Base-by-base conservation (phyloP, 83 land plant genomes). In the Picea abies region DNA sequence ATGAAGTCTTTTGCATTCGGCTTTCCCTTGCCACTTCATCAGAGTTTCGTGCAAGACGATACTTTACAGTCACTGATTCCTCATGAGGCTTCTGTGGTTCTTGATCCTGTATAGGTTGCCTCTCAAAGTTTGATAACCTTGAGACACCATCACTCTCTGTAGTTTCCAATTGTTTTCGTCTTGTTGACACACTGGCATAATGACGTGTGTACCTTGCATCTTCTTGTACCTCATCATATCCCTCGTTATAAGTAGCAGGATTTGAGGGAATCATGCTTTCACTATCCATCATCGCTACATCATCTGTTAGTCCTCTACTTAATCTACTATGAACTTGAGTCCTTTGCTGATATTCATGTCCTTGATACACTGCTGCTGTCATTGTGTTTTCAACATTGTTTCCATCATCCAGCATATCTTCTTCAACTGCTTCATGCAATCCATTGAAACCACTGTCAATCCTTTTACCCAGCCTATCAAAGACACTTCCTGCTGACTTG, bases 401-500 rank as follows among this genome's bases (percentile, higher is more conserved):
- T 22, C 83, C 91, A 80, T 84, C 82, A 25, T 87, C 90, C 11
- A 78, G 64, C 5, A 41, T 79, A 64, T 69, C 35, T 82, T 80
- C 85, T 69, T 75, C 63, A 39, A 5, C 37, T 8, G 11, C 41
- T 60, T 60, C 63, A 78, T 78, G 37, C 14, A 78, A 25, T 26
- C 82, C 16, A 65, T 41, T 65, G 44, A 60, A 66, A 60, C 66
- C 65, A 32, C n/a, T 26, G 35, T 70, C 83, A 65, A 63, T 64
- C 37, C 49, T 84, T 76, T 83, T 66, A 49, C 94, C 89, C 69
- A 95, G 81, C 56, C 96, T 81, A 83, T 93, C 96, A 88, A 89
- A 93, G 11, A 93, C 89, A 87, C 81, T 93, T 64, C 88, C 87
- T 22, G 84, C 75, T 29, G 62, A 60, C 81, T 84, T 88, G 60